These are phyloP conservation scores for Leccinum rimulosum DNA, from an alignment of 768 basidiomycete species.

Conservation along the genomic window DNA sequence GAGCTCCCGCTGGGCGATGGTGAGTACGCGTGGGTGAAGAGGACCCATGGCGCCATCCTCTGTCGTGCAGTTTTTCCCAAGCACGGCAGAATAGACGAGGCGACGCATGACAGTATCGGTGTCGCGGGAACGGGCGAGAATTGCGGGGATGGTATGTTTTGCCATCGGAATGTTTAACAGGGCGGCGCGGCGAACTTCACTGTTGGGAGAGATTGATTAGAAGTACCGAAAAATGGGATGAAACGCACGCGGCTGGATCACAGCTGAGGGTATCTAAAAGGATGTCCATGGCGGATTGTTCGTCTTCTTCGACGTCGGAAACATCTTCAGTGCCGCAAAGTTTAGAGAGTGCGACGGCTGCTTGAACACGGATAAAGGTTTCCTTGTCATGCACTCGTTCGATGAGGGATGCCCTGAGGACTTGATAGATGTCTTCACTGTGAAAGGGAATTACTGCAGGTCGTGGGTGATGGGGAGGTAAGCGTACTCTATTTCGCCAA, in stretches of 20 bases:
- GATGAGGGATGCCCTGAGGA: slow-evolving; percentile 61
- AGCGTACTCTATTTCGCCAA: slow-evolving; percentile 84
- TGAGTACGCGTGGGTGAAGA: slow-evolving; percentile 63
- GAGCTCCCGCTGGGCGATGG: slow-evolving; percentile 69
- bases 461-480: not conserved
- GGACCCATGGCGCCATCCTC: slow-evolving; percentile 43
- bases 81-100: slow-evolving; percentile 61
- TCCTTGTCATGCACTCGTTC: slow-evolving; percentile 83
- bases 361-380: slow-evolving; percentile 69
- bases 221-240: not conserved
- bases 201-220: slow-evolving; percentile 28
- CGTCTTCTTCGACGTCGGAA: slow-evolving; percentile 49
- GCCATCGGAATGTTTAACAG: slow-evolving; percentile 68
- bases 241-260: slow-evolving; percentile 73
- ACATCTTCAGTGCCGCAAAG: slow-evolving; percentile 70
- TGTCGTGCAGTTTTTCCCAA: slow-evolving; percentile 42
- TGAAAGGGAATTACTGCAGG: not conserved
- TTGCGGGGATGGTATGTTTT: slow-evolving; percentile 51
- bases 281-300: slow-evolving; percentile 49
- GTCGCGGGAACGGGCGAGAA: slow-evolving; percentile 80
- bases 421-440: slow-evolving; percentile 74
- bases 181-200: slow-evolving; percentile 84
- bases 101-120: slow-evolving; percentile 73
- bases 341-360: slow-evolving; percentile 75
- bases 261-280: slow-evolving; percentile 64